Conservation (phyloP, 345 rosid genomes). For the Anastatica hierochuntica region DNA sequence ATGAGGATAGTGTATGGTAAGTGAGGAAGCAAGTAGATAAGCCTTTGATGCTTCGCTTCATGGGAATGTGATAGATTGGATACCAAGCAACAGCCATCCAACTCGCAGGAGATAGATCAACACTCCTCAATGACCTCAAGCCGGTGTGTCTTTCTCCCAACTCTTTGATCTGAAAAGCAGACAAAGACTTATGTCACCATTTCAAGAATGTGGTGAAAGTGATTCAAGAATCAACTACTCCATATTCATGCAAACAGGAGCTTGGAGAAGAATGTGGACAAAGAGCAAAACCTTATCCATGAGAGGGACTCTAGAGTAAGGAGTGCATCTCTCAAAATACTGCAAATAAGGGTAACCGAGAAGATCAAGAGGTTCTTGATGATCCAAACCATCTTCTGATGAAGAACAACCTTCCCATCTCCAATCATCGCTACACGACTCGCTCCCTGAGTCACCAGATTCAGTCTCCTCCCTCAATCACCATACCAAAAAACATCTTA, state of each 20-base stretch:
- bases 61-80: slow-evolving; percentile 96
- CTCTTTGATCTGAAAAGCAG: slow-evolving; percentile 58
- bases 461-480: slow-evolving; percentile 57
- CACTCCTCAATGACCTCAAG: slow-evolving; percentile 81
- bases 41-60: slow-evolving; percentile 97
- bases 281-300: slow-evolving; percentile 99
- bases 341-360: slow-evolving; percentile 70
- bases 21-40: slow-evolving; percentile 92
- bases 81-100: slow-evolving; percentile 99
- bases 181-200: too few relatives aligned
- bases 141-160: slow-evolving; percentile 64
- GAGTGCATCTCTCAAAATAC: slow-evolving; percentile 86
- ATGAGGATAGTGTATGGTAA: slow-evolving; percentile 97
- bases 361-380: slow-evolving; percentile 56
- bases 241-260: too few relatives aligned
- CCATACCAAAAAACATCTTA: neutral
- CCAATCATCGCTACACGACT: too few relatives aligned
- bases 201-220: too few relatives aligned
- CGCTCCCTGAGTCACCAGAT: slow-evolving; percentile 83
- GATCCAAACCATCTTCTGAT: slow-evolving; percentile 86
- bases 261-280: too few relatives aligned
- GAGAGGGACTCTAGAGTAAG: slow-evolving; percentile 90
- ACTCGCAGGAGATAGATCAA: slow-evolving; percentile 98
- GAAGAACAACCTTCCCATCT: too few relatives aligned
- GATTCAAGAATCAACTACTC: too few relatives aligned